These are phyloP conservation scores for Pseudogymnoascus sp. DNA, from an alignment of 2,329 filamentous ascomycete species.

Conservation along the genomic window DNA sequence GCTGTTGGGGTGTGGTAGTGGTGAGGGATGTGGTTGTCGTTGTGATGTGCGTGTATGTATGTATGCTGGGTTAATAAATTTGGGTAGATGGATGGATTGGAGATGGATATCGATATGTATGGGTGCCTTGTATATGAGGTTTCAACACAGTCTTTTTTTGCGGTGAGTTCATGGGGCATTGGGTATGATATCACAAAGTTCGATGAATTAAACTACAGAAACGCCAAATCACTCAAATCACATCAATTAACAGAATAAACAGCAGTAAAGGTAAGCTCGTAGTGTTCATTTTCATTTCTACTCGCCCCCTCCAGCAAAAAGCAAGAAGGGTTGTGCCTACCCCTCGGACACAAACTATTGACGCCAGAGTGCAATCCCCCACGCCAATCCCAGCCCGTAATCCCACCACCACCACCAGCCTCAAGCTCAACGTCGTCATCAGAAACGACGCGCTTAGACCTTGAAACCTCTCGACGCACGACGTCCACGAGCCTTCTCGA, in stretches of 20 bases:
- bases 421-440: neutral
- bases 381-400: constrained; percentile 1
- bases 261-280: neutral
- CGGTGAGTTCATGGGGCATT: too few species aligned
- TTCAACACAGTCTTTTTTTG: neutral
- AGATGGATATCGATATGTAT: neutral
- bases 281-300: neutral
- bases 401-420: neutral
- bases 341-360: neutral
- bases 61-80: neutral
- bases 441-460: constrained; percentile 59
- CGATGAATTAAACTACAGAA: neutral
- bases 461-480: constrained; percentile 99
- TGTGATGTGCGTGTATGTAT: neutral
- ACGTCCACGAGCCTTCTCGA: constrained; percentile 97
- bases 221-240: neutral
- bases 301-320: neutral
- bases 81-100: neutral
- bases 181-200: neutral
- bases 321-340: neutral
- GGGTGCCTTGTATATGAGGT: neutral
- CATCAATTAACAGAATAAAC: neutral
- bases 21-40: neutral
- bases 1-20: neutral
- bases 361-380: neutral